These are phyloP conservation scores for Pleurotus giganteus DNA, from an alignment of 768 basidiomycete genomes.

Conservation along the genomic window DNA sequence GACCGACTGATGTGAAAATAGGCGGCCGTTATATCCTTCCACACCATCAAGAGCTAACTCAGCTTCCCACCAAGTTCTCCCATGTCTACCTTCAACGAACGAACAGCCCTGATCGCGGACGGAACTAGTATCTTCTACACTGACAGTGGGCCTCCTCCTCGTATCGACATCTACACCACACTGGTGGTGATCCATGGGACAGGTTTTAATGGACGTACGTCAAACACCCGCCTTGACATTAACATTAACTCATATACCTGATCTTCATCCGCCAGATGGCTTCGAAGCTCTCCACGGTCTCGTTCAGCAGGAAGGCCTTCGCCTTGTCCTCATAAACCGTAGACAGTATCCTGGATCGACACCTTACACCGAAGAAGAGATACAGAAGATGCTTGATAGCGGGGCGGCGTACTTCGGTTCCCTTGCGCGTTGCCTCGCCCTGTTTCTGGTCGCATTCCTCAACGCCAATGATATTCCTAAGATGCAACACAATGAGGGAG, in stretches of 20 bases:
- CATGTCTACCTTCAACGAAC: no score
- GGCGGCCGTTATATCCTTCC: no score
- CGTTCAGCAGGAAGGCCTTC: conserved; percentile 15
- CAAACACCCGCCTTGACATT: not conserved
- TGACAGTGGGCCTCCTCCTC: not conserved
- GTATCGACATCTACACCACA: conserved; percentile 17
- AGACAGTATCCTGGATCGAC: conserved; percentile 22
- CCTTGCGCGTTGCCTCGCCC: conserved; percentile 15
- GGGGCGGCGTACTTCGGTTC: conserved; percentile 13
- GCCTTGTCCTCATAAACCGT: conserved; percentile 19
- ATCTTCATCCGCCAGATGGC: conserved; percentile 13
- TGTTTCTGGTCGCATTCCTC: conserved; percentile 16
- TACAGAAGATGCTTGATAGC: conserved; percentile 16
- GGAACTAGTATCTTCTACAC: not conserved
- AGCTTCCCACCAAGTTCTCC: no score
- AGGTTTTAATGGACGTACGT: conserved; percentile 19
- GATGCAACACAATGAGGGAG: conserved; percentile 13
- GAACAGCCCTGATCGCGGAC: no score
- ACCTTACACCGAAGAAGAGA: conserved; percentile 17
- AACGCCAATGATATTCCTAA: conserved; percentile 16
- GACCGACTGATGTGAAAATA: no score
- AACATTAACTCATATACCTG: no score
- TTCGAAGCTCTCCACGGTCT: conserved; percentile 12
- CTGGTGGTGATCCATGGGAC: conserved; percentile 19
- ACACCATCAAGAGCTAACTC: no score